Percentiles rank a stretch among this genome's conserved stretches.
Evolutionary conservation across 345 rosid species (phyloP).

Genomic region (Gossypium raimondii): DNA sequence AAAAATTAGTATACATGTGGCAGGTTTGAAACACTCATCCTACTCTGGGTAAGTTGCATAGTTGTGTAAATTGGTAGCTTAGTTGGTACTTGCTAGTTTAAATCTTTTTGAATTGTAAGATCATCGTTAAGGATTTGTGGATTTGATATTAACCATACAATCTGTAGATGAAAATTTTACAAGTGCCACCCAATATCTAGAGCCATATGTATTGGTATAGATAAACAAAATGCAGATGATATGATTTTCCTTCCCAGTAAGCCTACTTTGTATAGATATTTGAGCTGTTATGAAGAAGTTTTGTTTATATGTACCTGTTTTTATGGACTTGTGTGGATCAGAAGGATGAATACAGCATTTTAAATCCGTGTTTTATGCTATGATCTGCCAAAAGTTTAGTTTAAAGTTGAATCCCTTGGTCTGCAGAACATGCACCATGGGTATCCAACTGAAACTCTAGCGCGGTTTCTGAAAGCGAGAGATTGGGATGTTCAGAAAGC

Average conservation of each 20-base stretch:
- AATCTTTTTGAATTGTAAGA: background rate
- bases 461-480: constrained; percentile 87
- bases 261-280: background rate
- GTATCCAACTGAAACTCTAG: constrained; percentile 54
- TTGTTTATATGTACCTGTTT: background rate
- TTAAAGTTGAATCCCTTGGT: constrained; percentile 14
- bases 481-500: constrained; percentile 85
- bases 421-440: constrained; percentile 91
- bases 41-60: background rate
- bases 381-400: background rate
- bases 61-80: background rate
- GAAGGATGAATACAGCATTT: background rate
- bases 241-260: background rate
- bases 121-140: background rate
- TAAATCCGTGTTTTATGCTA: background rate
- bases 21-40: background rate
- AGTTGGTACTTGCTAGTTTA: background rate
- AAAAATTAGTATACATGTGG: background rate
- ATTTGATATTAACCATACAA: background rate
- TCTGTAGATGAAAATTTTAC: background rate
- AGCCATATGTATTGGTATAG: background rate
- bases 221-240: background rate
- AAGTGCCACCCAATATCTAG: background rate
- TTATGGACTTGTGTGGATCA: background rate
- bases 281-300: background rate